Conservation (phyloP, 179 eudicot genomes). For the Silene vulgaris region DNA sequence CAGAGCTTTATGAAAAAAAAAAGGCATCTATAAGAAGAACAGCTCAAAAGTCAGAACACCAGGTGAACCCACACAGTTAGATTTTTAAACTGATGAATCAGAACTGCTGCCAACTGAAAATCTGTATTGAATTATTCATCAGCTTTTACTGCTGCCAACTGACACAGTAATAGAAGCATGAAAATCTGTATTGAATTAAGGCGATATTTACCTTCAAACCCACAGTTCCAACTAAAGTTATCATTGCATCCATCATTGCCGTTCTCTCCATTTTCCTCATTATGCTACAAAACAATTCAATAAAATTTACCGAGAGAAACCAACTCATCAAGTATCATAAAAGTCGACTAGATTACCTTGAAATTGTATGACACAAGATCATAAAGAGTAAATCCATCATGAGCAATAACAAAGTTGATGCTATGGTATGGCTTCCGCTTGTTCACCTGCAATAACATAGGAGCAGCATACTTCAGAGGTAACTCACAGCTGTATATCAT, state of each 20-base stretch:
- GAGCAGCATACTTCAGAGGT: conserved; percentile 14
- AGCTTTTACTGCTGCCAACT: background rate
- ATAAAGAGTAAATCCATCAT: conserved; percentile 93
- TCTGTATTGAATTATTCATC: background rate
- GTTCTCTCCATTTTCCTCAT: conserved; percentile 86
- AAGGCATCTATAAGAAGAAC: background rate
- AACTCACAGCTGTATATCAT: conserved; percentile 1
- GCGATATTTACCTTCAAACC: conserved; percentile 61
- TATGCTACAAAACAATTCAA: conserved; percentile 51
- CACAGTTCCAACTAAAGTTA: conserved; percentile 97
- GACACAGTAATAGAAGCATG: background rate
- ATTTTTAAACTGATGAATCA: background rate
- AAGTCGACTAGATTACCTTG: conserved; percentile 46
- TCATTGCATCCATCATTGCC: conserved; percentile 98
- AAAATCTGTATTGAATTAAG: conserved; percentile 6
- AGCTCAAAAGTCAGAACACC: background rate
- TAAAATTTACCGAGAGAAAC: conserved; percentile 6
- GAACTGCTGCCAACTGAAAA: conserved; percentile 1
- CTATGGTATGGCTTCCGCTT: conserved; percentile 90
- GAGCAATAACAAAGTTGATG: conserved; percentile 89
- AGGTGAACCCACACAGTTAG: background rate
- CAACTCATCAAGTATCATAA: background rate
- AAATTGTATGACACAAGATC: conserved; percentile 93
- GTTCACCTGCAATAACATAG: conserved; percentile 52
- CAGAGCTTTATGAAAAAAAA: background rate